Conservation (phyloP, 2,329 filamentous ascomycete species). For the Aspergillus quadrilineatus region DNA sequence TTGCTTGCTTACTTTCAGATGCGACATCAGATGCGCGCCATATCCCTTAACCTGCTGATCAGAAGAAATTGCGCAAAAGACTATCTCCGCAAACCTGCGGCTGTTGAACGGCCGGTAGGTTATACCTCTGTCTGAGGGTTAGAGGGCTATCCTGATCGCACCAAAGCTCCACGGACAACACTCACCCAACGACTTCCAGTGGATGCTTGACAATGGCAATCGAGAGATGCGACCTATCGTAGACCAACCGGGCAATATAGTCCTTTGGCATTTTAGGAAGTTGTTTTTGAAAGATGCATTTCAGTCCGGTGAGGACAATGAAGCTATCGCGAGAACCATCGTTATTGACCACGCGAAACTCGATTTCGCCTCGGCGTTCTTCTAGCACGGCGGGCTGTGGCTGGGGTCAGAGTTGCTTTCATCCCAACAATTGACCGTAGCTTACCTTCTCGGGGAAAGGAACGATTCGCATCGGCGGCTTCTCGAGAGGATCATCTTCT, state of each 20-base stretch:
- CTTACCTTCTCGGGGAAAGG: constrained; percentile 85
- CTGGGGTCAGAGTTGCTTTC: constrained; percentile 24
- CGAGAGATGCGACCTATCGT: constrained; percentile 92
- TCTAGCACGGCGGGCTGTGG: constrained; percentile 80
- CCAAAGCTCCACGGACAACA: not conserved
- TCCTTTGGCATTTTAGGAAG: constrained; percentile 99
- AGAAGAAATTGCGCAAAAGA: constrained; percentile 95
- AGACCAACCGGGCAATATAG: constrained; percentile 95
- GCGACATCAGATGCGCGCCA: constrained; percentile 95
- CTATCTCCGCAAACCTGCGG: constrained; percentile 93
- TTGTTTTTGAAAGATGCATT: constrained; percentile 98
- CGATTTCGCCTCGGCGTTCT: constrained; percentile 89
- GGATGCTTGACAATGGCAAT: constrained; percentile 98
- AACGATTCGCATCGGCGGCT: constrained; percentile 62
- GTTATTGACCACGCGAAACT: constrained; percentile 98
- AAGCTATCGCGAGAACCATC: constrained; percentile 83
- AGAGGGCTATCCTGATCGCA: constrained; percentile 6
- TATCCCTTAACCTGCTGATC: constrained; percentile 99
- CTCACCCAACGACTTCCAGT: constrained; percentile 74
- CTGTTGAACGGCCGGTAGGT: constrained; percentile 93
- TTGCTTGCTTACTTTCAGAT: constrained; percentile 66
- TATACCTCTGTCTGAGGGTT: constrained; percentile 67
- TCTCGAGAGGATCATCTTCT: constrained; percentile 41
- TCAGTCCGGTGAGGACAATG: constrained; percentile 91
- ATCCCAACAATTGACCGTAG: constrained; percentile 2